A percentile compares a stretch with the other conserved stretches of the same genome.
phyloP scores from a whole-genome alignment of 495 filamentous ascomycete species.

The Glutinoglossum americanum region DNA sequence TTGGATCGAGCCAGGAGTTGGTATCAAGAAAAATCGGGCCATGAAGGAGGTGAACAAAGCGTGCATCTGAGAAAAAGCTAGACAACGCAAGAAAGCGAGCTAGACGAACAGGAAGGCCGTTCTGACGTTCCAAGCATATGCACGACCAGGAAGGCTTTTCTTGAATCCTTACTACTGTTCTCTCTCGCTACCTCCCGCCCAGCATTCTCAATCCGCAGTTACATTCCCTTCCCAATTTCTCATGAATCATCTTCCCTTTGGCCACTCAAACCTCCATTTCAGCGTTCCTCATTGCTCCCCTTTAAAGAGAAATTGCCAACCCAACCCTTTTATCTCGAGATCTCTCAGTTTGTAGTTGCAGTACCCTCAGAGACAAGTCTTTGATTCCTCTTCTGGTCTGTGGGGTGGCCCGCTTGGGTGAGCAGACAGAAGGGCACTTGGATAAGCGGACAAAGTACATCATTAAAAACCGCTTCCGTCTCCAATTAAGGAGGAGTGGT shows the following conservation, averaged over 20 bases:
- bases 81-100: neutral
- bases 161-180: neutral
- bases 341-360: constrained; percentile 51
- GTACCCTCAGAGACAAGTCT: constrained; percentile 59
- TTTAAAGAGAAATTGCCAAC: constrained; percentile 1
- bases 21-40: neutral
- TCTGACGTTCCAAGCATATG: neutral
- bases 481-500: constrained; percentile 12
- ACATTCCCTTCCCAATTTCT: neutral
- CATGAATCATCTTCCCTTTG: neutral
- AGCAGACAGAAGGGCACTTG: constrained; percentile 22
- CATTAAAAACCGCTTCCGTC: constrained; percentile 55
- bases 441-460: constrained; percentile 64
- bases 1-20: neutral
- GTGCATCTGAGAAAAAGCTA: neutral
- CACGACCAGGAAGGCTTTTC: neutral
- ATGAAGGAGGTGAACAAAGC: neutral
- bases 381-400: constrained; percentile 54
- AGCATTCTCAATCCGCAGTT: neutral
- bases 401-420: neutral
- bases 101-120: neutral
- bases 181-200: neutral
- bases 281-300: constrained; percentile 7
- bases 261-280: constrained; percentile 9
- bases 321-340: constrained; percentile 16